phyloP scores from a whole-genome alignment of 768 basidiomycete species.

The Agaricus sinodeliciosus region DNA sequence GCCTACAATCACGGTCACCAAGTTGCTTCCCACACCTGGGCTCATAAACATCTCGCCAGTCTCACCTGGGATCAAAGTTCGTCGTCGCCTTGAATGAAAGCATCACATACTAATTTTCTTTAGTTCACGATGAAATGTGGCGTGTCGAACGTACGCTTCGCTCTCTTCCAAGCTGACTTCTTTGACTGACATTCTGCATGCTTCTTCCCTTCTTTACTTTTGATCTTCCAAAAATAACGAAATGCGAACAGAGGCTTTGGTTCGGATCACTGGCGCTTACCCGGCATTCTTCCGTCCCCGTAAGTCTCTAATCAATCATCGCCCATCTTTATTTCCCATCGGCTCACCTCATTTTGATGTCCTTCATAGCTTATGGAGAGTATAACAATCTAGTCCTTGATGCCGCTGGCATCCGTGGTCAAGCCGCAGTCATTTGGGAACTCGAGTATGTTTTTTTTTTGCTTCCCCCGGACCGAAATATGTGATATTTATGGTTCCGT shows the following conservation, averaged over 20 bases:
- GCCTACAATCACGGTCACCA: constrained; percentile 34
- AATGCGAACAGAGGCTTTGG: constrained; percentile 22
- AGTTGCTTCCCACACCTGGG: constrained; percentile 41
- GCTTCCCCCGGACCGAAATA: not conserved
- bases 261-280: constrained; percentile 26
- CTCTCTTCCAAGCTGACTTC: not conserved
- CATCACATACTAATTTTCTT: not conserved
- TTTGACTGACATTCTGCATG: not conserved
- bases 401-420: constrained; percentile 24
- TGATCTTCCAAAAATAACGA: not conserved
- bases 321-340: not conserved
- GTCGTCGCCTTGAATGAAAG: not conserved
- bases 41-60: constrained; percentile 26
- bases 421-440: constrained; percentile 30
- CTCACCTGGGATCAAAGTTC: constrained; percentile 27
- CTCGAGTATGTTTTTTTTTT: constrained; percentile 24
- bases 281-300: constrained; percentile 36
- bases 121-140: constrained; percentile 30
- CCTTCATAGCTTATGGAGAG: constrained; percentile 29
- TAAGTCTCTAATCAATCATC: constrained; percentile 11
- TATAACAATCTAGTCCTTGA: constrained; percentile 30
- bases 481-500: not conserved
- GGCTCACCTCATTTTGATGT: not conserved
- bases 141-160: constrained; percentile 26
- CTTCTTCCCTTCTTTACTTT: not conserved